Conservation (phyloP, 73 alveolate genomes). For the Stentor coeruleus region DNA sequence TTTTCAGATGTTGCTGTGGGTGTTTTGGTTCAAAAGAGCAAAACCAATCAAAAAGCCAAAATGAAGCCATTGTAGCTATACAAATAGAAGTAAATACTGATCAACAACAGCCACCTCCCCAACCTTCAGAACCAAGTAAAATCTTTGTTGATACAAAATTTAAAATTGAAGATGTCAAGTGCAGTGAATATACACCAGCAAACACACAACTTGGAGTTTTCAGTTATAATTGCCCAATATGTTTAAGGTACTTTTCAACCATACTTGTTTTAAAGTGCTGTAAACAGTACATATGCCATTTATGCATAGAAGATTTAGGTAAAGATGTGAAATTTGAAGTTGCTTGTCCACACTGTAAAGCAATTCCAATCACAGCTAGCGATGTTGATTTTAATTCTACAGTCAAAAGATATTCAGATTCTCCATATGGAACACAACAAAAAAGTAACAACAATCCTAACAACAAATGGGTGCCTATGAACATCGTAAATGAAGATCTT, state of each 20-base stretch:
- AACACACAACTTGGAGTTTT: not conserved
- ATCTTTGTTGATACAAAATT: not conserved
- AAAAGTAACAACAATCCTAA: not conserved
- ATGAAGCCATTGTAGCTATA: too few species aligned
- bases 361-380: not conserved
- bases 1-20: too few species aligned
- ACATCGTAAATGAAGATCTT: not conserved
- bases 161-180: not conserved
- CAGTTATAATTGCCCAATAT: constrained; percentile 4
- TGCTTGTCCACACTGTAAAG: constrained; percentile 24
- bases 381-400: not conserved
- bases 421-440: not conserved
- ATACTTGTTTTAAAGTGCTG: not conserved
- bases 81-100: too few species aligned
- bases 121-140: not conserved
- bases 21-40: too few species aligned
- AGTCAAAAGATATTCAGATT: not conserved
- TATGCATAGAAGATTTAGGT: not conserved
- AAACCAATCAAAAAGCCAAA: too few species aligned
- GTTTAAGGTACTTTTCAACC: not conserved
- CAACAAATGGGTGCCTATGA: not conserved
- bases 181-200: constrained; percentile 2
- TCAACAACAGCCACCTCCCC: not conserved
- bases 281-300: constrained; percentile 17
- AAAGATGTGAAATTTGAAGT: not conserved